Evolutionary conservation across 2,329 filamentous ascomycete species (phyloP).

Genomic region (Aciculosporium take): DNA sequence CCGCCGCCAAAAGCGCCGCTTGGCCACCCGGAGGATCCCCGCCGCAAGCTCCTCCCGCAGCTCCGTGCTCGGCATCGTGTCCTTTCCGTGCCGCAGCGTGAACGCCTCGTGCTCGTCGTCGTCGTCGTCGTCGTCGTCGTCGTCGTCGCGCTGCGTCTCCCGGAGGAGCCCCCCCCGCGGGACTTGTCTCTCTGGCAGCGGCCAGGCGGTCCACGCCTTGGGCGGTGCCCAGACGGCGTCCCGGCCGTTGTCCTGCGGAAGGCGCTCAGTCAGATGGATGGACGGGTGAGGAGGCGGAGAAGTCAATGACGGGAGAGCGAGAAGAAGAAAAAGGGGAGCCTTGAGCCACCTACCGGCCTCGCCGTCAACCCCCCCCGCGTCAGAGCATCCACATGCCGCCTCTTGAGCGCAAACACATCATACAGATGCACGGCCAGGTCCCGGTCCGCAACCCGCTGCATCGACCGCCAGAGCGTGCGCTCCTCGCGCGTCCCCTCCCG

Average conservation of each 20-base stretch:
- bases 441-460: constrained; percentile 47
- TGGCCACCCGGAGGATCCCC: constrained; percentile 50
- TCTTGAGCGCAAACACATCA: constrained; percentile 57
- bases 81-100: constrained; percentile 33
- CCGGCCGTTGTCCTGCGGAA: constrained; percentile 15
- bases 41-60: constrained; percentile 60
- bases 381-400: constrained; percentile 13
- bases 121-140: no score
- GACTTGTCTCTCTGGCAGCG: constrained; percentile 47
- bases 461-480: constrained; percentile 44
- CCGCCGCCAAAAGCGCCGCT: constrained; percentile 40
- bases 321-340: not conserved
- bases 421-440: constrained; percentile 68
- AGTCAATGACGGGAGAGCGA: not conserved
- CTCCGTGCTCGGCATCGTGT: constrained; percentile 39
- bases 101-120: constrained; percentile 35
- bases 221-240: constrained; percentile 34
- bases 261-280: not conserved
- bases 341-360: constrained; percentile 11
- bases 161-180: constrained; percentile 41
- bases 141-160: no score
- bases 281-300: no score
- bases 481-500: constrained; percentile 45
- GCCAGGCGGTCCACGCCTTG: constrained; percentile 74
- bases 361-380: constrained; percentile 16